phyloP scores from a whole-genome alignment of 2,329 filamentous ascomycete genomes.

The Ophioceras dolichostomum region DNA sequence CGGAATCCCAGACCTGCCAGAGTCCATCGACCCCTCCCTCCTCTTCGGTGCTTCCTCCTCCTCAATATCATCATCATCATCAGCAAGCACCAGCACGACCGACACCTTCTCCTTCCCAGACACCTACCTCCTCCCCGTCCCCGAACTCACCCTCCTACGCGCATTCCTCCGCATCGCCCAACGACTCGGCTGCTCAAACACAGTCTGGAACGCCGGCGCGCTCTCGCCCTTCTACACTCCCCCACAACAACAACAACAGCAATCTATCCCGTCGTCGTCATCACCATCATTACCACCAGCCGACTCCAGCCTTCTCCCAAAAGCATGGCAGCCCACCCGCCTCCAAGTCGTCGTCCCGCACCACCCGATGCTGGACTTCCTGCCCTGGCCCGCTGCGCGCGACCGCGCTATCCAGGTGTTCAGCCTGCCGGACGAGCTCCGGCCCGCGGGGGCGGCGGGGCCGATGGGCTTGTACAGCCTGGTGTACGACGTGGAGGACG shows the following conservation, averaged over 20 bases:
- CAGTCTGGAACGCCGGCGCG: conserved; percentile 32
- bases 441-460: conserved; percentile 32
- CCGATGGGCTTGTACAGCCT: conserved; percentile 36
- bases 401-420: conserved; percentile 30
- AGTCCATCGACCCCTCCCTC: neutral
- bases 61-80: neutral
- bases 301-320: conserved; percentile 25
- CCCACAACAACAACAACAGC: conserved; percentile 7
- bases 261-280: conserved; percentile 3
- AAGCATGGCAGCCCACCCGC: conserved; percentile 35
- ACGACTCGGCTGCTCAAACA: conserved; percentile 27
- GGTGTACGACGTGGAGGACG: conserved; percentile 45
- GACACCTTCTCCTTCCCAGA: conserved; percentile 23
- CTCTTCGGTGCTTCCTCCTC: neutral
- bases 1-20: neutral
- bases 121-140: conserved; percentile 33
- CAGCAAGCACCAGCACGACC: neutral
- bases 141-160: conserved; percentile 34
- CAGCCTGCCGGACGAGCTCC: conserved; percentile 30
- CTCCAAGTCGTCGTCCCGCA: conserved; percentile 37
- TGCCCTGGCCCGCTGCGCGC: conserved; percentile 39
- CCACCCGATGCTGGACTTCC: conserved; percentile 43
- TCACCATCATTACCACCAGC: conserved; percentile 11
- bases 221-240: conserved; percentile 31
- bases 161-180: conserved; percentile 32